phyloP scores from a whole-genome alignment of 805 yeast genomes.

The Lachancea sp. region DNA sequence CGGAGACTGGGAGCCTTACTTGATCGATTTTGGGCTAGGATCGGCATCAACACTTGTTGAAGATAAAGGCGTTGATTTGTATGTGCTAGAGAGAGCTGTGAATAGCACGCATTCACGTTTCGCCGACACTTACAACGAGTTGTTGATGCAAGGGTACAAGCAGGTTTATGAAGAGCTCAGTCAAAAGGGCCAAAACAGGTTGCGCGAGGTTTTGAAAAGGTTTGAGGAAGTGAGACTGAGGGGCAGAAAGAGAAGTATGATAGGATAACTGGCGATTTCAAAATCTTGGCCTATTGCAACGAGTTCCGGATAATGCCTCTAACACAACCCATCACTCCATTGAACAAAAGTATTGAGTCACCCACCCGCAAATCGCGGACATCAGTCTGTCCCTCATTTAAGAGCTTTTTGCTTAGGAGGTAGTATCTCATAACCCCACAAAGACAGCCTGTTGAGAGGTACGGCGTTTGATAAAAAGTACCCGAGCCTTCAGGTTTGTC shows the following conservation, averaged over 20 bases:
- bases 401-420: conserved; percentile 45
- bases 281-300: not conserved
- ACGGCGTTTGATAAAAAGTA: conserved; percentile 69
- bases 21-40: conserved; percentile 91
- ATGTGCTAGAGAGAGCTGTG: conserved; percentile 88
- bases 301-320: conserved; percentile 43
- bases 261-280: conserved; percentile 46
- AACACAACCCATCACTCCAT: conserved; percentile 77
- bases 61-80: conserved; percentile 95
- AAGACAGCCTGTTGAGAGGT: conserved; percentile 70
- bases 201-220: conserved; percentile 51
- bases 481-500: conserved; percentile 29
- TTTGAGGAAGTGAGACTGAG: conserved; percentile 81
- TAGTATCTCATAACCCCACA: conserved; percentile 75
- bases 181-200: conserved; percentile 35
- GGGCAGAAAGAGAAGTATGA: conserved; percentile 93
- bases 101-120: conserved; percentile 81
- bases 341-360: conserved; percentile 64
- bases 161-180: conserved; percentile 30
- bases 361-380: conserved; percentile 50
- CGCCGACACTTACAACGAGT: conserved; percentile 54
- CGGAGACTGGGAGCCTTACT: conserved; percentile 40
- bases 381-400: conserved; percentile 45
- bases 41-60: conserved; percentile 70
- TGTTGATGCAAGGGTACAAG: conserved; percentile 70